A percentile compares a stretch with the other conserved stretches of the same genome.
These are phyloP conservation scores for Pyrenula massariospora DNA, from an alignment of 495 filamentous ascomycete genomes.

Conservation along the genomic window DNA sequence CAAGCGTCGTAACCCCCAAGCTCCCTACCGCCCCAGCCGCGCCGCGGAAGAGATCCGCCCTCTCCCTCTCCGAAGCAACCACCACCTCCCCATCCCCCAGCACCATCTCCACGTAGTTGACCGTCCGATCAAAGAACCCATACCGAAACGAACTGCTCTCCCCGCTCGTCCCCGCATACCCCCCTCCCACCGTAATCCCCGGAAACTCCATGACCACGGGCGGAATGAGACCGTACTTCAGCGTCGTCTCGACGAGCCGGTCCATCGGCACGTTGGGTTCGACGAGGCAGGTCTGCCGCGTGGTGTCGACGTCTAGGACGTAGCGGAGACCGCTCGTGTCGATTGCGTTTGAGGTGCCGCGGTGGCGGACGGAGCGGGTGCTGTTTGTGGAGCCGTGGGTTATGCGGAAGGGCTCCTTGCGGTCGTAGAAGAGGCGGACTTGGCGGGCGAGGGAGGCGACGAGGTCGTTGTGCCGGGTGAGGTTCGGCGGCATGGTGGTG, in stretches of 20 bases:
- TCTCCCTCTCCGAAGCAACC: slow-evolving; percentile 11
- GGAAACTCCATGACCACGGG: slow-evolving; percentile 50
- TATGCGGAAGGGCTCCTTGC: slow-evolving; percentile 57
- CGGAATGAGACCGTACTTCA: slow-evolving; percentile 30
- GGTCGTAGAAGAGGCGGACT: slow-evolving; percentile 45
- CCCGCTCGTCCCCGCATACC: slow-evolving; percentile 43
- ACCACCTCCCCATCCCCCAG: slow-evolving; percentile 39
- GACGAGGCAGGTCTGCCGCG: slow-evolving; percentile 25
- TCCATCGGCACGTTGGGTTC: slow-evolving; percentile 46
- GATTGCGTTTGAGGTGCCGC: slow-evolving; percentile 29
- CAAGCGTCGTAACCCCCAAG: slow-evolving; percentile 38
- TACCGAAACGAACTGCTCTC: slow-evolving; percentile 44
- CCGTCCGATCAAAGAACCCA: slow-evolving; percentile 42
- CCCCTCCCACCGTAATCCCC: slow-evolving; percentile 45
- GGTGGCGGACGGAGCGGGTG: slow-evolving; percentile 38
- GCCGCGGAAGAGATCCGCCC: slow-evolving; percentile 38
- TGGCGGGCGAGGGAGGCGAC: background rate
- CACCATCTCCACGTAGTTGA: slow-evolving; percentile 40
- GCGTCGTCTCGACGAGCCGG: slow-evolving; percentile 27
- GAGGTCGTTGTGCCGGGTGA: background rate
- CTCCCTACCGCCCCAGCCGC: slow-evolving; percentile 41
- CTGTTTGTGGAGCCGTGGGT: slow-evolving; percentile 69
- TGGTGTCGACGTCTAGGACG: slow-evolving; percentile 39
- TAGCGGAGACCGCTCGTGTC: slow-evolving; percentile 42
- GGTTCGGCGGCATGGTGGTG: background rate